phyloP scores from a whole-genome alignment of 2,329 filamentous ascomycete genomes.

The Arthrinium puccinioides region DNA sequence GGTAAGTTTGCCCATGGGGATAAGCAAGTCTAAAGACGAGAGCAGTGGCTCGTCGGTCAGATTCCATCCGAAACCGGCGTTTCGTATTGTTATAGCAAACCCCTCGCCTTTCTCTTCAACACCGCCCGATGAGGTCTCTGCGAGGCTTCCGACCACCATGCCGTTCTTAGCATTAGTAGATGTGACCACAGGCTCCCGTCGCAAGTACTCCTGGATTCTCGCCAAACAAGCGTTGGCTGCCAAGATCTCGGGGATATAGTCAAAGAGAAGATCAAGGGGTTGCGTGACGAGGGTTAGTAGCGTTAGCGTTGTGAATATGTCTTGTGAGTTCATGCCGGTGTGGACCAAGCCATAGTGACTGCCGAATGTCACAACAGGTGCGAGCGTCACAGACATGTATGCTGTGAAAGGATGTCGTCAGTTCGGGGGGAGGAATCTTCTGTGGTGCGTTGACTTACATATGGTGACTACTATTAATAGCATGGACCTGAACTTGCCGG shows the following conservation, averaged over 20 bases:
- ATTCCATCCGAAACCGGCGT: neutral
- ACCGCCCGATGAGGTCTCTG: too few relatives aligned
- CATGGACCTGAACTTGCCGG: constrained; percentile 5
- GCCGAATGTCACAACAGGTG: constrained; percentile 4
- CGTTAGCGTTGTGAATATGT: constrained; percentile 5
- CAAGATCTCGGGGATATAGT: constrained; percentile 4
- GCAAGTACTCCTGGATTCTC: constrained; percentile 4
- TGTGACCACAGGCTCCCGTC: neutral
- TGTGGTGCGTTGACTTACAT: neutral
- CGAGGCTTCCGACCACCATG: neutral
- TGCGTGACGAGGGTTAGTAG: constrained; percentile 5
- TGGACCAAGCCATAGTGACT: neutral
- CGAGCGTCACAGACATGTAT: constrained; percentile 5
- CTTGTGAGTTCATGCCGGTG: neutral
- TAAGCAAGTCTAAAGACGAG: neutral
- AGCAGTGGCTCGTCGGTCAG: neutral
- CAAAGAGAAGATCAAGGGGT: constrained; percentile 4
- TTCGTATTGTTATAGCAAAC: neutral
- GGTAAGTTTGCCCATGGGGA: neutral
- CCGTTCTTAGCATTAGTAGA: neutral
- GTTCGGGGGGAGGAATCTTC: accelerated
- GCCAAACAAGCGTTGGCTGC: constrained; percentile 4
- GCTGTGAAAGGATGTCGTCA: neutral
- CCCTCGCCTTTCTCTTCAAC: neutral
- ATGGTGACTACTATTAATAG: constrained; percentile 4